Evolutionary conservation across 129 eudicot genomes (phyloP).

Genomic region (Flaveria robusta): DNA sequence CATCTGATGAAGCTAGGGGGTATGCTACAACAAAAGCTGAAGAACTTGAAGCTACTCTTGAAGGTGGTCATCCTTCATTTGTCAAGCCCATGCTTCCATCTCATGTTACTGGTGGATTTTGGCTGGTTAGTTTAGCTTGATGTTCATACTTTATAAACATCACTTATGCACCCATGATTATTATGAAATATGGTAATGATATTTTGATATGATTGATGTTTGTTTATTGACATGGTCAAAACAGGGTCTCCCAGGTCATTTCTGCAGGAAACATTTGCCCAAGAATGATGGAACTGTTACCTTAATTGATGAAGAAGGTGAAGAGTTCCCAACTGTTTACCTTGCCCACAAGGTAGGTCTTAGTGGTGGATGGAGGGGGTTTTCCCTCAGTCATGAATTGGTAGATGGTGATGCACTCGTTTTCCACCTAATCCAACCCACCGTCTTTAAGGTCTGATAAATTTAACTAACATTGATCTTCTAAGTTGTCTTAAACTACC

Average conservation of each 20-base stretch:
- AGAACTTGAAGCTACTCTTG: slow-evolving; percentile 58
- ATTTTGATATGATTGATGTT: slow-evolving; percentile 10
- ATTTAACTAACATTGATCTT: slow-evolving; percentile 5
- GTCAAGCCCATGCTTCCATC: slow-evolving; percentile 83
- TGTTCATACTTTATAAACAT: not conserved
- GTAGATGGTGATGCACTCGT: slow-evolving; percentile 88
- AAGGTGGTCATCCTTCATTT: slow-evolving; percentile 54
- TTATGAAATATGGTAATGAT: not conserved
- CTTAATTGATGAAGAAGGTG: slow-evolving; percentile 73
- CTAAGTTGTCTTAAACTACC: slow-evolving; percentile 1
- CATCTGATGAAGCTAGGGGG: slow-evolving; percentile 75
- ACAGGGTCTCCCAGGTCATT: slow-evolving; percentile 69
- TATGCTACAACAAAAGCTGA: slow-evolving; percentile 63
- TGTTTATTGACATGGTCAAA: not conserved
- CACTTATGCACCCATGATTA: not conserved
- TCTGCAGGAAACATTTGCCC: slow-evolving; percentile 61
- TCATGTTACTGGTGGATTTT: slow-evolving; percentile 84
- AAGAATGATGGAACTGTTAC: slow-evolving; percentile 51
- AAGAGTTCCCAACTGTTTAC: slow-evolving; percentile 59
- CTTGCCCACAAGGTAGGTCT: slow-evolving; percentile 62
- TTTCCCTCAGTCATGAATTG: slow-evolving; percentile 63
- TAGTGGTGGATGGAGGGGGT: slow-evolving; percentile 85
- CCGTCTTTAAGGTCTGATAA: slow-evolving; percentile 54
- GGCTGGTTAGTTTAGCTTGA: slow-evolving; percentile 63
- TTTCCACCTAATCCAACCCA: slow-evolving; percentile 51